A percentile compares a stretch with the other conserved stretches of the same genome.
Conservation (phyloP, 139 green algal species). For the Dunaliella sp. region DNA sequence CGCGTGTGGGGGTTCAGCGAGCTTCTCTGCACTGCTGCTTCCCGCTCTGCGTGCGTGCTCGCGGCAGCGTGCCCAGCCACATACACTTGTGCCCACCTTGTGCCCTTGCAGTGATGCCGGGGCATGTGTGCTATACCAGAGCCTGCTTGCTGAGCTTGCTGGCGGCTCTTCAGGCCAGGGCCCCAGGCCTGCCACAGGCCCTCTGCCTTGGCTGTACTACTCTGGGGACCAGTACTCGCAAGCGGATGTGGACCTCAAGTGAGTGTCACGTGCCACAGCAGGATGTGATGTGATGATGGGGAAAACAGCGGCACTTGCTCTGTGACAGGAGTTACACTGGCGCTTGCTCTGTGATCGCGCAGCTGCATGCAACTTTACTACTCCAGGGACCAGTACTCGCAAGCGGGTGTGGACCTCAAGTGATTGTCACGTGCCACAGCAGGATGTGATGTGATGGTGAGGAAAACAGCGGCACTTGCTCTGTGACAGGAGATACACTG, state of each 20-base stretch:
- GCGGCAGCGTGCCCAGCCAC: no score
- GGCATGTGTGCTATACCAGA: conserved; percentile 25
- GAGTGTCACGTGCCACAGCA: neutral
- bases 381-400: conserved; percentile 28
- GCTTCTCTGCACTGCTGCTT: no score
- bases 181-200: conserved; percentile 27
- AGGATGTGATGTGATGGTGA: neutral
- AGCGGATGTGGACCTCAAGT: conserved; percentile 45
- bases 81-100: no score
- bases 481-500: no score
- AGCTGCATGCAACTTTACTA: no score
- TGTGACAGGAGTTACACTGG: no score
- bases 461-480: no score
- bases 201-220: conserved; percentile 59
- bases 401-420: conserved; percentile 40
- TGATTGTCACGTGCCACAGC: conserved; percentile 14
- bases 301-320: no score
- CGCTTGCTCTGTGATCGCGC: no score
- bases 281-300: neutral
- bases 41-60: no score
- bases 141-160: conserved; percentile 24
- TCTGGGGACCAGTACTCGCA: conserved; percentile 30
- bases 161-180: neutral
- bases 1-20: no score
- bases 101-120: conserved; percentile 8